Conservation (phyloP, 805 yeast genomes). For the Candida nanaspora region DNA sequence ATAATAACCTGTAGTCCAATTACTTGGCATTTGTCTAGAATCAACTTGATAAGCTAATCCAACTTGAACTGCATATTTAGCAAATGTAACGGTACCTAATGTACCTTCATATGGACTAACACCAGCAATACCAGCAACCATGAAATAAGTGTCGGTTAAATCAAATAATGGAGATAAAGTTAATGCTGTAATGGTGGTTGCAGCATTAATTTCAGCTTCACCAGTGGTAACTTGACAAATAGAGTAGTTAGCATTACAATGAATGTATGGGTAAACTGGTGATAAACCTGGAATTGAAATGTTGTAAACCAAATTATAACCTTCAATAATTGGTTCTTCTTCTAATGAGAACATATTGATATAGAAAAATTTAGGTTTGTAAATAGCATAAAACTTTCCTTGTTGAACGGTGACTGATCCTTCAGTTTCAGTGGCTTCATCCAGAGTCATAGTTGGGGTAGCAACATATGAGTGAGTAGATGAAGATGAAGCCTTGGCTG, state of each 20-base stretch:
- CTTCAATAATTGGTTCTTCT: slow-evolving; percentile 43
- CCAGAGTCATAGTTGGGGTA: not conserved
- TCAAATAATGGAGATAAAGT: slow-evolving; percentile 48
- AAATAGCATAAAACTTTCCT: slow-evolving; percentile 16
- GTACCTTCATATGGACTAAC: slow-evolving; percentile 50
- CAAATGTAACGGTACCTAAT: slow-evolving; percentile 52
- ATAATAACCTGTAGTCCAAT: slow-evolving; percentile 58
- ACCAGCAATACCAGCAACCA: slow-evolving; percentile 63
- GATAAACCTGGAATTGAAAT: slow-evolving; percentile 62
- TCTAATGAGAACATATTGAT: slow-evolving; percentile 51
- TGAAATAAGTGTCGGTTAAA: slow-evolving; percentile 50
- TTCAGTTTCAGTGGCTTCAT: not conserved
- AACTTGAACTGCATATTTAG: slow-evolving; percentile 55
- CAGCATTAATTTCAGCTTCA: slow-evolving; percentile 65
- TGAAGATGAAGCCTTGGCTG: not conserved
- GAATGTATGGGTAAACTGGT: slow-evolving; percentile 48
- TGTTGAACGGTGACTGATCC: not conserved
- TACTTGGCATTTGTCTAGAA: slow-evolving; percentile 37
- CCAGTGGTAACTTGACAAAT: slow-evolving; percentile 62
- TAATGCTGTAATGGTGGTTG: slow-evolving; percentile 49
- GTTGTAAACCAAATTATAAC: slow-evolving; percentile 42
- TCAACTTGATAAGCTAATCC: slow-evolving; percentile 54
- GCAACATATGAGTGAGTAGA: slow-evolving; percentile 7
- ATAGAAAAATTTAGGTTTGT: slow-evolving; percentile 48
- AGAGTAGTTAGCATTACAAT: slow-evolving; percentile 45